Conservation (phyloP, 176 grass and related monocot species). For the Puya raimondii region DNA sequence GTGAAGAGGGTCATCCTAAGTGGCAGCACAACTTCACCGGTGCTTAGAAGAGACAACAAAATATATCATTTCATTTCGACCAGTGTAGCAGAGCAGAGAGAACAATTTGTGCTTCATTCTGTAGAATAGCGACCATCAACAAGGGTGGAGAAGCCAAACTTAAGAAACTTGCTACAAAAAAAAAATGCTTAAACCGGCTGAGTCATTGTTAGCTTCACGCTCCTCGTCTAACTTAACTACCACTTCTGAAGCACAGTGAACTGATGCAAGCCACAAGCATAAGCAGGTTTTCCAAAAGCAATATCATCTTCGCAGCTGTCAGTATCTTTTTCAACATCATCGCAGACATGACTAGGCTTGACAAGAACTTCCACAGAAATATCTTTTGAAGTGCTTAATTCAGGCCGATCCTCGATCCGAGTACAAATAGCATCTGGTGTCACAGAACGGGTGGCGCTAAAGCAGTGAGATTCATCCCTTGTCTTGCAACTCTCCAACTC, state of each 20-base stretch:
- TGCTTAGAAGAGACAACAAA: too few relatives aligned
- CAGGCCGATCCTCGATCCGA: neutral
- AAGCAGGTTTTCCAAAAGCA: constrained; percentile 30
- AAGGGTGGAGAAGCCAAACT: too few relatives aligned
- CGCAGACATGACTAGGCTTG: constrained; percentile 30
- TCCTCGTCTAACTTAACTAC: neutral
- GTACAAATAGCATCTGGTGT: constrained; percentile 2
- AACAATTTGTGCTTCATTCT: too few relatives aligned
- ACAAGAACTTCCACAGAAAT: constrained; percentile 20
- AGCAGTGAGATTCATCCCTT: constrained; percentile 6
- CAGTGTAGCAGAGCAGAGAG: too few relatives aligned
- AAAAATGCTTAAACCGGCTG: neutral
- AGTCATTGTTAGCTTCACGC: neutral
- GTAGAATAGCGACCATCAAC: too few relatives aligned
- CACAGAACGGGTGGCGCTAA: neutral
- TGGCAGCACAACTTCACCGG: too few relatives aligned
- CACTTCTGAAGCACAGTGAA: constrained; percentile 5
- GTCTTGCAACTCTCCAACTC: constrained; percentile 24
- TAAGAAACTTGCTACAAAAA: neutral
- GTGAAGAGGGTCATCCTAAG: too few relatives aligned
- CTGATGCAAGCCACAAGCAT: constrained; percentile 23
- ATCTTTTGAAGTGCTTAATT: constrained; percentile 17
- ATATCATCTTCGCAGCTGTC: constrained; percentile 23
- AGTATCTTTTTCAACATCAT: constrained; percentile 25
- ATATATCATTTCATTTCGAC: too few relatives aligned